Conservation (phyloP, 208 protist species). For the Wallacemonas sp. region DNA sequence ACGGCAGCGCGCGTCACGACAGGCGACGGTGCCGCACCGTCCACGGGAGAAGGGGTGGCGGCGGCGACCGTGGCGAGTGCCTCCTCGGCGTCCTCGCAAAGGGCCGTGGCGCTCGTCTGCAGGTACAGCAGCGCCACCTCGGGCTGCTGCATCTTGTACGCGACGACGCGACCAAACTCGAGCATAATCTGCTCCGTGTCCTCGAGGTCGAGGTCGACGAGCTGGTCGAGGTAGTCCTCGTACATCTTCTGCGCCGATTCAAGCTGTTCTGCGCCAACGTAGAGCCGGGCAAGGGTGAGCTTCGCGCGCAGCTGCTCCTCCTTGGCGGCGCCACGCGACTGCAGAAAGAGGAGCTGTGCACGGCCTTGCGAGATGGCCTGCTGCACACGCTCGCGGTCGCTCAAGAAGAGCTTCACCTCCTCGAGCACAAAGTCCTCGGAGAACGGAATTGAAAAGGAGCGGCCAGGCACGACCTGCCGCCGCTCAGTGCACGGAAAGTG, state of each 20-base stretch:
- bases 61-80: constrained; percentile 11
- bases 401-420: constrained; percentile 57
- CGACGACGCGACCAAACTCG: constrained; percentile 69
- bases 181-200: constrained; percentile 63
- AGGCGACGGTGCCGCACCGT: neutral
- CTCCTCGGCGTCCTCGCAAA: constrained; percentile 58
- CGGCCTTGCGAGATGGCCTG: constrained; percentile 58
- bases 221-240: constrained; percentile 56
- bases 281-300: constrained; percentile 63
- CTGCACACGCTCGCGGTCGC: constrained; percentile 33
- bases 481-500: constrained; percentile 40
- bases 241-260: constrained; percentile 52
- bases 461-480: constrained; percentile 58
- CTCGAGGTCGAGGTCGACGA: constrained; percentile 44
- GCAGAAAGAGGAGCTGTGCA: constrained; percentile 39
- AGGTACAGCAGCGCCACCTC: constrained; percentile 61
- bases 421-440: constrained; percentile 50
- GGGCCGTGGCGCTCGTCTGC: constrained; percentile 54
- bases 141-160: constrained; percentile 30
- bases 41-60: neutral
- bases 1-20: constrained; percentile 26
- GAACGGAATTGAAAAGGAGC: constrained; percentile 28
- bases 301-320: constrained; percentile 33
- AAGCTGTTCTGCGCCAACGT: constrained; percentile 38
- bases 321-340: constrained; percentile 33